These are phyloP conservation scores for Zygotorulaspora danielsina DNA, from an alignment of 805 yeast genomes.

Conservation along the genomic window DNA sequence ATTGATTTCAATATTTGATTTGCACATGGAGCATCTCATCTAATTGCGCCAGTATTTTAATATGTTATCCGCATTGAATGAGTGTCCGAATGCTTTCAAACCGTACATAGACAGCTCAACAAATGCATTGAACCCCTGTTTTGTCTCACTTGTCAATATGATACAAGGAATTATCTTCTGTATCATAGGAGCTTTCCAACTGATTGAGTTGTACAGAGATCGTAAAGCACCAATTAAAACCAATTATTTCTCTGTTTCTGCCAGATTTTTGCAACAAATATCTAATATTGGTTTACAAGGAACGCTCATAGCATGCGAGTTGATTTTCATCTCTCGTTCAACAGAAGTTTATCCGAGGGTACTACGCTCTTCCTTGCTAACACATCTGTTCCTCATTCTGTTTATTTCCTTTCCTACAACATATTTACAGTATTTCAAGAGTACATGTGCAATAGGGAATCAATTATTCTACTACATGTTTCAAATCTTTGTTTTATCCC, in stretches of 20 bases:
- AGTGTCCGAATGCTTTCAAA: constrained; percentile 22
- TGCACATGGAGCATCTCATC: no score
- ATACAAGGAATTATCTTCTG: constrained; percentile 17
- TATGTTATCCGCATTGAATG: neutral
- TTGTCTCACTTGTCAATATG: constrained; percentile 23
- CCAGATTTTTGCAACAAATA: constrained; percentile 21
- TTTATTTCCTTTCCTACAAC: constrained; percentile 30
- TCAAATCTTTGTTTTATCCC: constrained; percentile 19
- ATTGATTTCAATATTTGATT: no score
- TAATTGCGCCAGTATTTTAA: no score
- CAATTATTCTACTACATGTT: constrained; percentile 30
- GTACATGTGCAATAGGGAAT: constrained; percentile 29
- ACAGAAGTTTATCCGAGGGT: constrained; percentile 11
- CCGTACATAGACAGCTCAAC: constrained; percentile 36
- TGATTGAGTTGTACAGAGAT: constrained; percentile 16
- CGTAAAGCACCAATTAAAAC: constrained; percentile 20
- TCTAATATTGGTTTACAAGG: constrained; percentile 23
- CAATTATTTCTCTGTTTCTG: constrained; percentile 14
- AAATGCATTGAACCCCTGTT: constrained; percentile 37
- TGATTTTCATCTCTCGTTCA: constrained; percentile 7
- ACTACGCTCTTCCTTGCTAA: constrained; percentile 10
- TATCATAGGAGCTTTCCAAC: constrained; percentile 25
- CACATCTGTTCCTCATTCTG: constrained; percentile 21
- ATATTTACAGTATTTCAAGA: constrained; percentile 28
- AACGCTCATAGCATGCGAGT: constrained; percentile 12